Percentiles rank a stretch among this genome's conserved stretches.
These are phyloP conservation scores for Jacaranda mimosifolia DNA, from an alignment of 257 asterid genomes.

Conservation along the genomic window DNA sequence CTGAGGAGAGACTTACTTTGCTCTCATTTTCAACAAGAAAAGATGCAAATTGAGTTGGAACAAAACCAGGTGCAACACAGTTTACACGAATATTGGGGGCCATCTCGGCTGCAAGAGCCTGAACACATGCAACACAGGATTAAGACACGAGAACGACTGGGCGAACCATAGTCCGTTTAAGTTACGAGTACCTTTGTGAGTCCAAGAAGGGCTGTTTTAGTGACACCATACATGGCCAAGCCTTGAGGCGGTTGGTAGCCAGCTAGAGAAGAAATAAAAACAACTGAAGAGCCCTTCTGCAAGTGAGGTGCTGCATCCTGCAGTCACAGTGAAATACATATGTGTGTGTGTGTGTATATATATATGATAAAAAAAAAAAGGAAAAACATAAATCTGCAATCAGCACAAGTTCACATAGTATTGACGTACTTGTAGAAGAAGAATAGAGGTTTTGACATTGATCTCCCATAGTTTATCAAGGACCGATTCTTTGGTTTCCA, in stretches of 20 bases:
- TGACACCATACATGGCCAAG: constrained; percentile 72
- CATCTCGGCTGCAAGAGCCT: constrained; percentile 96
- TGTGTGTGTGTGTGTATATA: not conserved
- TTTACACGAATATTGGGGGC: constrained; percentile 92
- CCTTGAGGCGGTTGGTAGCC: not conserved
- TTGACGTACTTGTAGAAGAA: constrained; percentile 75
- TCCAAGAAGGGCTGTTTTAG: constrained; percentile 93
- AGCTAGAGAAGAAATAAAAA: not conserved
- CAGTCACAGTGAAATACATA: not conserved
- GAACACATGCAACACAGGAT: not conserved
- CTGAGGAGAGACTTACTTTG: constrained; percentile 48
- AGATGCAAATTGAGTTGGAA: constrained; percentile 85
- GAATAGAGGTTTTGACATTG: constrained; percentile 81
- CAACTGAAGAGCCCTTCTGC: constrained; percentile 1
- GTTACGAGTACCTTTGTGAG: constrained; percentile 78
- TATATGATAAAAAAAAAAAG: not conserved
- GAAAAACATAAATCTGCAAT: not conserved
- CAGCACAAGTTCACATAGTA: not conserved
- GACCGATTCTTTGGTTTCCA: constrained; percentile 76
- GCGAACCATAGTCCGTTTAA: not conserved
- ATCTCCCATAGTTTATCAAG: constrained; percentile 98
- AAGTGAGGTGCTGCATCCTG: constrained; percentile 56
- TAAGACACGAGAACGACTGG: not conserved
- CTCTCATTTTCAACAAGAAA: constrained; percentile 54
- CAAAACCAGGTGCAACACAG: constrained; percentile 96